phyloP scores from a whole-genome alignment of 2,329 filamentous ascomycete genomes.

The Fusarium torreyae region DNA sequence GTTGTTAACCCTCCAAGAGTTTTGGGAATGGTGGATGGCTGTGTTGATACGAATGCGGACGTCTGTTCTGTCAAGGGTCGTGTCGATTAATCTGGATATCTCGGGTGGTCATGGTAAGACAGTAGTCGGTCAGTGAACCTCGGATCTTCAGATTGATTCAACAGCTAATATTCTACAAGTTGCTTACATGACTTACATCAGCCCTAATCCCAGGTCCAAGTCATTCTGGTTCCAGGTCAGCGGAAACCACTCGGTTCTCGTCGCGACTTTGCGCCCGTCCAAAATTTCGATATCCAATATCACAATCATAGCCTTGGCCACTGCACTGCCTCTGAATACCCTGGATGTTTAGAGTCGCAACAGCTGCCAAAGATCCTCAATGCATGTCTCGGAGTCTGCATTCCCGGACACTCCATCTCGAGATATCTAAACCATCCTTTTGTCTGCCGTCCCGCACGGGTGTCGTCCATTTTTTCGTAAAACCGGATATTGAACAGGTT shows the following conservation, averaged over 20 bases:
- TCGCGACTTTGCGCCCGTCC: conserved; percentile 22
- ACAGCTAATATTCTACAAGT: background rate
- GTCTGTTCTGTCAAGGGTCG: conserved; percentile 12
- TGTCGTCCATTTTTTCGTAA: conserved; percentile 18
- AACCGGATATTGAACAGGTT: conserved; percentile 29
- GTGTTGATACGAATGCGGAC: conserved; percentile 30
- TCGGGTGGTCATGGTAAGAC: conserved; percentile 4
- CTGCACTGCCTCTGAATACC: conserved; percentile 1
- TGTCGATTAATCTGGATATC: conserved; percentile 8
- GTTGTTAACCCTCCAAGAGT: background rate
- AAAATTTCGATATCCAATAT: conserved; percentile 2
- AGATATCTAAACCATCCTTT: conserved; percentile 25
- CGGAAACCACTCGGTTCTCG: conserved; percentile 18
- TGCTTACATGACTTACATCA: conserved; percentile 34
- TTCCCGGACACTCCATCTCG: conserved; percentile 38
- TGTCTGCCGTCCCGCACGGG: conserved; percentile 5
- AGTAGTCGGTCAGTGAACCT: background rate
- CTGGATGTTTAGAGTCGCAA: conserved; percentile 18
- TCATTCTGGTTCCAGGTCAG: conserved; percentile 6
- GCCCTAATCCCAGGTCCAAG: conserved; percentile 19
- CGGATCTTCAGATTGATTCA: background rate
- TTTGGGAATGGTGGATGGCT: conserved; percentile 32
- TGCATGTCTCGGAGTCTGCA: conserved; percentile 39
- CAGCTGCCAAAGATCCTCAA: conserved; percentile 35
- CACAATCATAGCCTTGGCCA: background rate